Evolutionary conservation across 2,329 filamentous ascomycete species (phyloP), one percentile per base, ranked within the genome.

Genomic region (Fusarium fracticaudum): DNA sequence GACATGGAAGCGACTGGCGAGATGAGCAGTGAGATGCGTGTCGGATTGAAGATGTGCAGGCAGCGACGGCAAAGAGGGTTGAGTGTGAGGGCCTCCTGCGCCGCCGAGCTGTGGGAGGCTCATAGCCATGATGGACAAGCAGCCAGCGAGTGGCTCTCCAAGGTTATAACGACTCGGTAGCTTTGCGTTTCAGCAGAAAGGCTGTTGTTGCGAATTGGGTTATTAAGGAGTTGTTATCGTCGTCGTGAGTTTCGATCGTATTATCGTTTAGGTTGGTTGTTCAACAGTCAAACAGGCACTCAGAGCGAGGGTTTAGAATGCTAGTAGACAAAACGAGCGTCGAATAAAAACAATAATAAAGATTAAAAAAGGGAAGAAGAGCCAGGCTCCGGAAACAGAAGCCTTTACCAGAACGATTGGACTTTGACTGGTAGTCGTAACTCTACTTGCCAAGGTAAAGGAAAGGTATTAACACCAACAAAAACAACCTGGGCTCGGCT

Each of bases 1-100:
- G 60, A 97, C 93, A 85, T 99, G 96, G 83, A 98, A 99, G 61
- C 96, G 94, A 82, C 90, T 94, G 77, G 93, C 94, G 71, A 96
- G 89, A 82, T 96, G 94, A 60, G 92, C 92, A 8, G 93, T 96
- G 76, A 96, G 86, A 79, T 94, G 92, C 51, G 92, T 93, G 79
- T 94, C 92, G 76, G 91, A 91, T 84, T 95, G 92, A 59, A 92
- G 88, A 86, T 95, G 96, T 71, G 93, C 91, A 54, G 96, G 96
- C 76, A 99, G 87, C 71, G 94, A 92, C 29, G 96, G 95, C 78
- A 99, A 87, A 69, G 96, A 98, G 66, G 94, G 90, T 84, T 98
- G 94, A 72, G 88, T 94, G 86, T 92, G 94, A 84, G 90, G 88
- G 69, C 90, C 90, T 82, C 88, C 89, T 80, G 81, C 82, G 80